Percentiles rank a stretch among this genome's conserved stretches.
phyloP scores from a whole-genome alignment of 495 filamentous ascomycete species.

The Xylaria telfairii region DNA sequence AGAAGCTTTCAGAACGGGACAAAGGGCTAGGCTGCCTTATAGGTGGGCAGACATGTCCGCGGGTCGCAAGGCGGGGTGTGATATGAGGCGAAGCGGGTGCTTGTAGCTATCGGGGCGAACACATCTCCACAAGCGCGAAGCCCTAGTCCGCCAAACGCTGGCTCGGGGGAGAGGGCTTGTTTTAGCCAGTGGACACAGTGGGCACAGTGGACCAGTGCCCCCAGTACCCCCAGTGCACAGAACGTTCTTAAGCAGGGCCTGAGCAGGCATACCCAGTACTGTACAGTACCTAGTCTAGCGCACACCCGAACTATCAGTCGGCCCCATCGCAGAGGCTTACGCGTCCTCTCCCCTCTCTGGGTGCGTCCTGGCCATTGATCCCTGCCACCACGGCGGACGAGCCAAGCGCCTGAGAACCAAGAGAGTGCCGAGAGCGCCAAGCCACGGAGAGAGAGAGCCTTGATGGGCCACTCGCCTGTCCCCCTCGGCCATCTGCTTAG shows the following conservation, averaged over 20 bases:
- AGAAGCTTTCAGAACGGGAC: background rate
- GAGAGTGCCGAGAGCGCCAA: slow-evolving; percentile 31
- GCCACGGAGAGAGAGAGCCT: slow-evolving; percentile 22
- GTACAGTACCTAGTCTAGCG: background rate
- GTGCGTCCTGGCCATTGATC: slow-evolving; percentile 34
- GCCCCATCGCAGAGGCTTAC: slow-evolving; percentile 40
- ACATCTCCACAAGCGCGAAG: background rate
- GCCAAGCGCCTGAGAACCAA: slow-evolving; percentile 30
- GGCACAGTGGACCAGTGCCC: background rate
- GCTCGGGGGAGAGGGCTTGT: slow-evolving; percentile 2
- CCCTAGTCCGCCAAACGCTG: background rate
- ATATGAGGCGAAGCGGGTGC: background rate
- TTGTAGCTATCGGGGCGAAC: slow-evolving; percentile 9
- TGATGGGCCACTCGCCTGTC: background rate
- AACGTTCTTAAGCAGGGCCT: too few species aligned
- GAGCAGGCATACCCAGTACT: background rate
- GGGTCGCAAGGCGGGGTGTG: background rate
- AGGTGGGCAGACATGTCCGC: background rate
- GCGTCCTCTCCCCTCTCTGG: slow-evolving; percentile 44
- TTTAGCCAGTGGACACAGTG: slow-evolving; percentile 2
- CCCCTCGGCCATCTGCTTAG: slow-evolving; percentile 9
- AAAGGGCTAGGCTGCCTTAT: too few species aligned
- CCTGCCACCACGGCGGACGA: slow-evolving; percentile 38
- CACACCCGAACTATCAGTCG: background rate
- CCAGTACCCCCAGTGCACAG: background rate